Evolutionary conservation across 768 basidiomycete genomes (phyloP).

Genomic region (Rhodotorula babjevae): DNA sequence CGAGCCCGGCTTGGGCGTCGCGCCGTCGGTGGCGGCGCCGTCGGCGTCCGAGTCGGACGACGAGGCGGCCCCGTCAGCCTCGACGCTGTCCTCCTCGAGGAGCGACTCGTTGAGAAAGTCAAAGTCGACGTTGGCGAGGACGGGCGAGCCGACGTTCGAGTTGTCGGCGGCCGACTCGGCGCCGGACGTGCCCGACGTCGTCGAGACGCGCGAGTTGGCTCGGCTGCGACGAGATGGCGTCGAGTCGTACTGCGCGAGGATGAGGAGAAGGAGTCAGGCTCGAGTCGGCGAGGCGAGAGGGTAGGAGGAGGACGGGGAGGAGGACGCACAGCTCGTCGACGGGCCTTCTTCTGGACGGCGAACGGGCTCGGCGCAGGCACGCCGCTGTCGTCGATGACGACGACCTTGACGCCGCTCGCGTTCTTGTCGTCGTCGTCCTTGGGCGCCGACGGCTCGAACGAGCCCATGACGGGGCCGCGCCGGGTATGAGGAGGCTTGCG

Average conservation of each 20-base stretch:
- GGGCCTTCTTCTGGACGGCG: conserved; percentile 8
- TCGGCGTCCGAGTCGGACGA: conserved; percentile 34
- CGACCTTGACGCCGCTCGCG: conserved; percentile 5
- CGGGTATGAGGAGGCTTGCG: not conserved
- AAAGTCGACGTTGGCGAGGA: conserved; percentile 28
- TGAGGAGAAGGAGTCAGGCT: not conserved
- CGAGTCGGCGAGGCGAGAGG: not conserved
- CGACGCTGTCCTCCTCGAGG: conserved; percentile 15
- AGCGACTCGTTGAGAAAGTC: conserved; percentile 29
- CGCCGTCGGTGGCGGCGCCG: conserved; percentile 1
- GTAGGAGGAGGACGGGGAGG: not conserved
- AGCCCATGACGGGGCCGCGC: conserved; percentile 27
- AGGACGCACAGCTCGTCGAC: conserved; percentile 12
- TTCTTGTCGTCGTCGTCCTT: not conserved
- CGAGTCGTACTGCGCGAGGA: conserved; percentile 2
- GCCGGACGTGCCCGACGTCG: conserved; percentile 36
- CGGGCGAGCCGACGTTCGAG: conserved; percentile 24
- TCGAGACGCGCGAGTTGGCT: conserved; percentile 32
- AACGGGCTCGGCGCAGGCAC: conserved; percentile 28
- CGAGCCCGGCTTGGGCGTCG: conserved; percentile 8
- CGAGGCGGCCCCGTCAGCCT: conserved; percentile 3
- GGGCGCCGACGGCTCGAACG: conserved; percentile 13
- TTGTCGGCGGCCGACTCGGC: conserved; percentile 19
- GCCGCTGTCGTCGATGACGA: conserved; percentile 28
- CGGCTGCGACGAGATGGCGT: conserved; percentile 27